phyloP scores from a whole-genome alignment of 148 eudicot species.

The Chenopodium album region DNA sequence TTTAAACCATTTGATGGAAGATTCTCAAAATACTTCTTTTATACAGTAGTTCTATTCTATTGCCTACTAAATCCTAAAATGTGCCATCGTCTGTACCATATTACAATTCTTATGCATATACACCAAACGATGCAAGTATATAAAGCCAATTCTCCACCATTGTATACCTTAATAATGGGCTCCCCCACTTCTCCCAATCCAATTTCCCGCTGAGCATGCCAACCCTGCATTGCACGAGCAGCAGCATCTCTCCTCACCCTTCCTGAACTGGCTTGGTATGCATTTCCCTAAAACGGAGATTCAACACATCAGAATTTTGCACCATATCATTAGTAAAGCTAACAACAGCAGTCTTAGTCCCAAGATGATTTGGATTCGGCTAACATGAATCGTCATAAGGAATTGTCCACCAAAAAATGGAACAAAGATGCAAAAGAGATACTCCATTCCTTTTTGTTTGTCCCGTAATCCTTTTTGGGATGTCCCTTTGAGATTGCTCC shows the following conservation, averaged over 20 bases:
- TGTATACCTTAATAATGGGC: constrained; percentile 49
- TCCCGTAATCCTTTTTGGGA: too few species aligned
- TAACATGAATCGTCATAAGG: too few species aligned
- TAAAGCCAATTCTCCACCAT: background rate
- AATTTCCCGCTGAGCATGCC: constrained; percentile 78
- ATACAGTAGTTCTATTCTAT: background rate
- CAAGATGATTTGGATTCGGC: too few species aligned
- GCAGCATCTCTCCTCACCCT: constrained; percentile 91
- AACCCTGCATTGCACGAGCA: constrained; percentile 98
- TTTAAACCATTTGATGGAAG: background rate
- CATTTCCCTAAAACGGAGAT: constrained; percentile 45
- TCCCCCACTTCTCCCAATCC: constrained; percentile 68
- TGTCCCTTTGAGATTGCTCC: too few species aligned
- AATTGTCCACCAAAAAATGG: too few species aligned
- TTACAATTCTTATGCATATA: background rate
- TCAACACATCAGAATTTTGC: background rate
- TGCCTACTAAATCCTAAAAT: background rate
- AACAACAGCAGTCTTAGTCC: too few species aligned
- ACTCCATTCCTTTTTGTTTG: too few species aligned
- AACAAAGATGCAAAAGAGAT: too few species aligned
- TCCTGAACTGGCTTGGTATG: constrained; percentile 66
- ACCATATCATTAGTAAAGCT: background rate
- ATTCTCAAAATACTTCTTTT: background rate
- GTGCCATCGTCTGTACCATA: background rate
- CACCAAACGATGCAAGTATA: background rate